Evolutionary conservation across 2,329 filamentous ascomycete genomes (phyloP).

Genomic region (Cyphellophora europaea): DNA sequence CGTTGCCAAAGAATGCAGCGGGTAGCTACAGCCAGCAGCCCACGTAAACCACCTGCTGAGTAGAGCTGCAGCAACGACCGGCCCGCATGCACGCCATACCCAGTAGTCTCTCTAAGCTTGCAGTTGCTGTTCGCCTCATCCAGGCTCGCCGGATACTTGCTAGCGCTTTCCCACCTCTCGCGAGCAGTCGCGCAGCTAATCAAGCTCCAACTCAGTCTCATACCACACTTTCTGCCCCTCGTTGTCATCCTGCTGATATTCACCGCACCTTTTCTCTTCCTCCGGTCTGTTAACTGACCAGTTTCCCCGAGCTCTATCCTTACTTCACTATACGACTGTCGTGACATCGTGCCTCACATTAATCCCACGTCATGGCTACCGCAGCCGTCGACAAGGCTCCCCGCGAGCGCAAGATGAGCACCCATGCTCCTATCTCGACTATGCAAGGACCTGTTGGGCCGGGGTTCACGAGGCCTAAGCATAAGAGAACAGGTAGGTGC

Average conservation of each 20-base stretch:
- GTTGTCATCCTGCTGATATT: slow-evolving; percentile 3
- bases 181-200: slow-evolving; percentile 2
- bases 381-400: slow-evolving; percentile 24
- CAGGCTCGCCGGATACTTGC: too few species aligned
- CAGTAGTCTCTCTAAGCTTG: too few species aligned
- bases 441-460: slow-evolving; percentile 80
- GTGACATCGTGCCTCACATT: not conserved
- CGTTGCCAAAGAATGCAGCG: too few species aligned
- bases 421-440: slow-evolving; percentile 73
- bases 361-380: slow-evolving; percentile 8
- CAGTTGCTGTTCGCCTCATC: too few species aligned
- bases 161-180: slow-evolving; percentile 4
- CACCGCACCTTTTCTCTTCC: slow-evolving; percentile 12
- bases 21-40: too few species aligned
- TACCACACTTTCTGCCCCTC: too few species aligned
- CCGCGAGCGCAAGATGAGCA: slow-evolving; percentile 73
- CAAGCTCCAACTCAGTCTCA: not conserved
- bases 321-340: too few species aligned
- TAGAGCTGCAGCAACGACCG: too few species aligned
- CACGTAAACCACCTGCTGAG: too few species aligned
- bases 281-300: too few species aligned
- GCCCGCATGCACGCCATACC: too few species aligned
- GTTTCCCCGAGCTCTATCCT: too few species aligned
- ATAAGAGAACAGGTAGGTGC: slow-evolving; percentile 46
- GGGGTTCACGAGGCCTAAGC: slow-evolving; percentile 81